Percentiles rank a stretch among this genome's conserved stretches.
Conservation (phyloP, 768 basidiomycete species). For the Lactifluus piperatus region DNA sequence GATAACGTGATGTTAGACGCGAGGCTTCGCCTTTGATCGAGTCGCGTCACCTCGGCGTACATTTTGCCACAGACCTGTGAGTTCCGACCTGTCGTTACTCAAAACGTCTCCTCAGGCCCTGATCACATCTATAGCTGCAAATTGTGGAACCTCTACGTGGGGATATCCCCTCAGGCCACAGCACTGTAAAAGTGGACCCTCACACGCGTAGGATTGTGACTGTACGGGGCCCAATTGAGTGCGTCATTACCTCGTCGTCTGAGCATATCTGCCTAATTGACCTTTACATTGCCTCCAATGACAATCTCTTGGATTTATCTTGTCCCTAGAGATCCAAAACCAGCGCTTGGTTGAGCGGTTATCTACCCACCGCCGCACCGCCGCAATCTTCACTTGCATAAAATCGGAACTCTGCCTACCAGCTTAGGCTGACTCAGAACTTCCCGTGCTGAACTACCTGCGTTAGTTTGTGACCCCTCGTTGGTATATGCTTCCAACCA, state of each 20-base stretch:
- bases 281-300: not conserved
- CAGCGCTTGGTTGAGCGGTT: not conserved
- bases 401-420: not conserved
- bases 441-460: not conserved
- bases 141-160: not conserved
- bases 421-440: not conserved
- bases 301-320: not conserved
- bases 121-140: not conserved
- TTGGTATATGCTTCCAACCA: not conserved
- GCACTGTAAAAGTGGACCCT: not conserved
- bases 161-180: not conserved
- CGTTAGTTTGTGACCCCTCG: not conserved
- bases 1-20: not conserved
- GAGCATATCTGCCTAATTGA: not conserved
- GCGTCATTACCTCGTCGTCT: not conserved
- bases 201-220: not conserved
- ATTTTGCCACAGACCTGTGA: not conserved
- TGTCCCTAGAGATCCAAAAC: not conserved
- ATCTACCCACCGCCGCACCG: not conserved
- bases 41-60: not conserved
- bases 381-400: not conserved
- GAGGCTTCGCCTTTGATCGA: not conserved
- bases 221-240: not conserved
- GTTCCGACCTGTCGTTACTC: not conserved
- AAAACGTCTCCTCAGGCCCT: not conserved